A percentile compares a stretch with the other conserved stretches of the same genome.
Evolutionary conservation across 2,329 filamentous ascomycete genomes (phyloP).

Genomic region (Westerdykella ornata): DNA sequence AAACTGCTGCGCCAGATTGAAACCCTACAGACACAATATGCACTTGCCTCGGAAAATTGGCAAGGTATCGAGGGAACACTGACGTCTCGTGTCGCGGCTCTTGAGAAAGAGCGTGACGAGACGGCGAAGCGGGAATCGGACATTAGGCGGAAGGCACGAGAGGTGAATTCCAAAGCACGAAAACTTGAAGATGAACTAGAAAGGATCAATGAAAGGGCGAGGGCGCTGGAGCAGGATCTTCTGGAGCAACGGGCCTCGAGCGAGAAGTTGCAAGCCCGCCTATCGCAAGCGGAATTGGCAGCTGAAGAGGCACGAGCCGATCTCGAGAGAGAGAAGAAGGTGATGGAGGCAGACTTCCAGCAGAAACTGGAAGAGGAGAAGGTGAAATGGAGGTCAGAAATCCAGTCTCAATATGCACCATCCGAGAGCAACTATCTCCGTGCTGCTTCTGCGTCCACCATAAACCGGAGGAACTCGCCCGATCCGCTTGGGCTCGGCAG

Average conservation of each 20-base stretch:
- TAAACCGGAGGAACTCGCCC: conserved; percentile 38
- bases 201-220: conserved; percentile 56
- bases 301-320: conserved; percentile 53
- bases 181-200: conserved; percentile 79
- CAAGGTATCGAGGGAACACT: conserved; percentile 88
- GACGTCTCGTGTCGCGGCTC: conserved; percentile 63
- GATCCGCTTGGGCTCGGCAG: conserved; percentile 31
- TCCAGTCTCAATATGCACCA: conserved; percentile 24
- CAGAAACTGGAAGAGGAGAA: conserved; percentile 61
- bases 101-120: conserved; percentile 91
- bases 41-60: conserved; percentile 94
- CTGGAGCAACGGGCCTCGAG: conserved; percentile 54
- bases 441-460: conserved; percentile 34
- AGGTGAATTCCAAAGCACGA: conserved; percentile 64
- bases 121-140: conserved; percentile 75
- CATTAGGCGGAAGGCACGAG: conserved; percentile 79
- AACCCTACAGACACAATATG: conserved; percentile 90
- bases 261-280: conserved; percentile 57
- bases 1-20: conserved; percentile 92
- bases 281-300: conserved; percentile 58
- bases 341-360: conserved; percentile 51
- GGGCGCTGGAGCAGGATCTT: conserved; percentile 59
- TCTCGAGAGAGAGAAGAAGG: conserved; percentile 53
- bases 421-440: conserved; percentile 26
- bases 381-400: conserved; percentile 51